Base-by-base conservation (phyloP, 106 monocot species). In the Cymbidium sinense region DNA sequence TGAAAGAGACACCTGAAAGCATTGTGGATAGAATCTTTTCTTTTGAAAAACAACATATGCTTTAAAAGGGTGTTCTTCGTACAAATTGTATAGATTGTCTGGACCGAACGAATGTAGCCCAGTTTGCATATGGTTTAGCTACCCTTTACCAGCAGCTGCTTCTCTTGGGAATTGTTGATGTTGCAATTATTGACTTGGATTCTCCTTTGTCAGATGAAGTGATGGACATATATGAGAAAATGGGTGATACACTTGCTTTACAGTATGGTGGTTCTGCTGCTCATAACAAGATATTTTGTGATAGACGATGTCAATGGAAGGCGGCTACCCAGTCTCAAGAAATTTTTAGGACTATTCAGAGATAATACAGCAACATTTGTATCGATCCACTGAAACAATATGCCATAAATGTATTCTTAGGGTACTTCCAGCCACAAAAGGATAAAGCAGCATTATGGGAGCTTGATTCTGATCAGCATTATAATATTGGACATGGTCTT, bases 11-110 rank as follows among this genome's bases (percentile, higher is more conserved):
- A 77, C 36, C 54, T 51, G 73, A 67, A 39, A 27, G 43, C 74
- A 81, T 37, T 76, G 80, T 25, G 28, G 44, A 34, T 21, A 31
- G 28, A 74, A 28, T 5, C 12, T 74, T 43, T 28, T 25, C 7
- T 77, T 84, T 75, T 17, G 33, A 55, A 1, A 83, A 73, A 71
- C 82, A 77, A 31, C 79, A 79, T 29, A 76, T 47, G 33, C 37
- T 87, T 18, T 95, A 99, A 76, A 92, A 81, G 61, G 99, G 99
- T 10, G 89, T 99, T 33, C 87, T 99, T 12, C 85, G 99, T 27
- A 99, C 99, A 74, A 99, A 99, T 79, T 99, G 99, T 81, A 99
- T 99, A 69, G 99, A 99, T 79, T 95, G 99, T 80, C 83, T 99
- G 80, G 99, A 99, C 71, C 92, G 99, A 7, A 99, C 99, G 30